These are phyloP conservation scores for Tolypocladium endophyticum DNA, from an alignment of 2,329 filamentous ascomycete genomes.

Conservation along the genomic window DNA sequence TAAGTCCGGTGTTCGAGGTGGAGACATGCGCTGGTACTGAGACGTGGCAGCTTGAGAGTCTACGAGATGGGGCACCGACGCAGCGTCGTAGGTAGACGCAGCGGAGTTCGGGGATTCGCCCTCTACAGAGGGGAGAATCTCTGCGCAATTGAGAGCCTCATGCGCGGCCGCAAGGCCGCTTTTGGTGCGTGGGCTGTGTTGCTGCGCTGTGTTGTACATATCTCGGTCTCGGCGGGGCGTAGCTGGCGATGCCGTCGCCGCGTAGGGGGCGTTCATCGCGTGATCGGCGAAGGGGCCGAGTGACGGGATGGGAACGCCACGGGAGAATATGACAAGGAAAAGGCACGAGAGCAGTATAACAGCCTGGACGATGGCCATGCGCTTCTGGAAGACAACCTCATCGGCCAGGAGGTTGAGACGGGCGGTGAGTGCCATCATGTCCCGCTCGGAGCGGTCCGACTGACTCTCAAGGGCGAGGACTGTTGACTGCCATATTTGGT, in stretches of 20 bases:
- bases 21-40: slow-evolving; percentile 14
- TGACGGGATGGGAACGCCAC: slow-evolving; percentile 31
- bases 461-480: slow-evolving; percentile 85
- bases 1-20: slow-evolving; percentile 13
- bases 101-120: background rate
- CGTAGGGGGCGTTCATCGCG: slow-evolving; percentile 9
- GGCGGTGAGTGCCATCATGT: slow-evolving; percentile 70
- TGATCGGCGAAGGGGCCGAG: slow-evolving; percentile 19
- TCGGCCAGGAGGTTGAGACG: slow-evolving; percentile 86
- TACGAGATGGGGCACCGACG: slow-evolving; percentile 1
- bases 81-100: background rate
- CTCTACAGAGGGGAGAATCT: background rate
- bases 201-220: background rate
- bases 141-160: background rate
- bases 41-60: slow-evolving; percentile 5
- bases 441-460: slow-evolving; percentile 70
- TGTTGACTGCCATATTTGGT: slow-evolving; percentile 93
- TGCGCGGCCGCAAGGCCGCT: background rate
- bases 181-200: background rate
- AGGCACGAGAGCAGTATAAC: slow-evolving; percentile 80
- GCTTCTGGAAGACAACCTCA: slow-evolving; percentile 76
- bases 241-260: slow-evolving; percentile 9
- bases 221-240: slow-evolving; percentile 4
- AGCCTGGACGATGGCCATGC: slow-evolving; percentile 88
- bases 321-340: slow-evolving; percentile 73